Evolutionary conservation across 495 filamentous ascomycete genomes (phyloP).

Genomic region (Pyronema omphalodes): DNA sequence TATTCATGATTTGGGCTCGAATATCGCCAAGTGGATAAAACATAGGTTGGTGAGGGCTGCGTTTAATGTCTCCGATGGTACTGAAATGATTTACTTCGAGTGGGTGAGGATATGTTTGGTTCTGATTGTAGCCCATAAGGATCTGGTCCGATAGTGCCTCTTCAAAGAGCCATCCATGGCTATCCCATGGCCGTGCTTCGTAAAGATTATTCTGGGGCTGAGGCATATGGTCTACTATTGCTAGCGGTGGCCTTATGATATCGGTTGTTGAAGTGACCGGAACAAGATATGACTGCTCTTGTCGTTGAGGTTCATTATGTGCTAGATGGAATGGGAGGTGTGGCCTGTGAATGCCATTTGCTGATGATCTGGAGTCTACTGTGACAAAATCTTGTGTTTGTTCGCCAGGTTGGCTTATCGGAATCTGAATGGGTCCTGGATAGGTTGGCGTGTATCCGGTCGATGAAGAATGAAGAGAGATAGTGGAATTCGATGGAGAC

Average conservation of each 20-base stretch:
- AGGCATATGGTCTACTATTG: constrained; percentile 11
- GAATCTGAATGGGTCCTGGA: constrained; percentile 11
- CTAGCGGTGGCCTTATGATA: constrained; percentile 16
- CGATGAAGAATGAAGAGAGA: constrained; percentile 20
- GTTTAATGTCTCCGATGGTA: constrained; percentile 15
- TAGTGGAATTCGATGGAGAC: constrained; percentile 15
- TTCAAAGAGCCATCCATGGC: constrained; percentile 23
- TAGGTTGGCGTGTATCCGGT: constrained; percentile 17
- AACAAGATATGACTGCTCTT: constrained; percentile 14
- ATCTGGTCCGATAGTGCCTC: constrained; percentile 19
- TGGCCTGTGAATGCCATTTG: constrained; percentile 13
- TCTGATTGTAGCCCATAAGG: constrained; percentile 19
- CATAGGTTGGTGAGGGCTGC: constrained; percentile 8
- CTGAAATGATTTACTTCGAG: constrained; percentile 20
- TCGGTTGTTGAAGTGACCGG: constrained; percentile 17
- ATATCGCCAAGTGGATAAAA: constrained; percentile 23
- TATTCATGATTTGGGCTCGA: constrained; percentile 16
- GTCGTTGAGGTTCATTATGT: constrained; percentile 22
- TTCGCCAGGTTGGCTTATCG: constrained; percentile 13
- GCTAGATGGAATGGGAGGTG: constrained; percentile 23
- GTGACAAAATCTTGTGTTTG: constrained; percentile 15
- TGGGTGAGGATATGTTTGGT: constrained; percentile 19
- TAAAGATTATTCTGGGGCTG: constrained; percentile 1
- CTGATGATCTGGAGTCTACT: constrained; percentile 12
- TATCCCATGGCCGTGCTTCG: constrained; percentile 11